Conservation (phyloP, 495 filamentous ascomycete species). For the Aspergillus indologenus region DNA sequence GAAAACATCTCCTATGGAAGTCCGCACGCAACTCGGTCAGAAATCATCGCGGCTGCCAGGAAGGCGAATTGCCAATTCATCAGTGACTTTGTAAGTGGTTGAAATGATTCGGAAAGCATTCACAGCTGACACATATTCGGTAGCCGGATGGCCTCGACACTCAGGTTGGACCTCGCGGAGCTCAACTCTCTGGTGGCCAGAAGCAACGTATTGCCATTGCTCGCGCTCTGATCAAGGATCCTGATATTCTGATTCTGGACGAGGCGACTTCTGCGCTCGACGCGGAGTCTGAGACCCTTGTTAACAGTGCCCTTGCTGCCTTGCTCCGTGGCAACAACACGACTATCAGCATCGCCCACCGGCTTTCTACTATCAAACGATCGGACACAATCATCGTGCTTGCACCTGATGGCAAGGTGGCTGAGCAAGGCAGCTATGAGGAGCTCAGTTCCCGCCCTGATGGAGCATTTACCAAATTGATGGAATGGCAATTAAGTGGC, state of each 20-base stretch:
- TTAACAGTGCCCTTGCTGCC: constrained; percentile 80
- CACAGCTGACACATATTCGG: constrained; percentile 11
- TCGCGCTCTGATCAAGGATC: constrained; percentile 88
- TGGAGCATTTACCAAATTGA: constrained; percentile 87
- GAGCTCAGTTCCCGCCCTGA: constrained; percentile 66
- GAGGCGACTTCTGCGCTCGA: constrained; percentile 93
- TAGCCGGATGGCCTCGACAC: constrained; percentile 91
- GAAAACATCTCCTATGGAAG: constrained; percentile 96
- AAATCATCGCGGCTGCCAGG: constrained; percentile 82
- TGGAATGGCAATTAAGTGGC: constrained; percentile 98
- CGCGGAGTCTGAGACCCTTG: constrained; percentile 94
- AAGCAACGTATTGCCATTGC: constrained; percentile 98
- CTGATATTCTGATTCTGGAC: constrained; percentile 93
- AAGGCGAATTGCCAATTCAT: constrained; percentile 98
- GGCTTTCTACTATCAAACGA: constrained; percentile 92
- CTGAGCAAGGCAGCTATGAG: constrained; percentile 81
- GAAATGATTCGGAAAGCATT: neutral
- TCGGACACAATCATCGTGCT: constrained; percentile 91
- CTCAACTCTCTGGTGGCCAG: constrained; percentile 92
- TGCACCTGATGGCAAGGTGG: constrained; percentile 76
- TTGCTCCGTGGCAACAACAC: constrained; percentile 84
- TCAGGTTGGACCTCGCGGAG: constrained; percentile 84
- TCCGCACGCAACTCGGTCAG: constrained; percentile 69
- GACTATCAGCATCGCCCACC: constrained; percentile 94
- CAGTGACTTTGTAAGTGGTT: constrained; percentile 70